Conservation (phyloP, 2,329 filamentous ascomycete genomes). For the Cytospora leucostoma region DNA sequence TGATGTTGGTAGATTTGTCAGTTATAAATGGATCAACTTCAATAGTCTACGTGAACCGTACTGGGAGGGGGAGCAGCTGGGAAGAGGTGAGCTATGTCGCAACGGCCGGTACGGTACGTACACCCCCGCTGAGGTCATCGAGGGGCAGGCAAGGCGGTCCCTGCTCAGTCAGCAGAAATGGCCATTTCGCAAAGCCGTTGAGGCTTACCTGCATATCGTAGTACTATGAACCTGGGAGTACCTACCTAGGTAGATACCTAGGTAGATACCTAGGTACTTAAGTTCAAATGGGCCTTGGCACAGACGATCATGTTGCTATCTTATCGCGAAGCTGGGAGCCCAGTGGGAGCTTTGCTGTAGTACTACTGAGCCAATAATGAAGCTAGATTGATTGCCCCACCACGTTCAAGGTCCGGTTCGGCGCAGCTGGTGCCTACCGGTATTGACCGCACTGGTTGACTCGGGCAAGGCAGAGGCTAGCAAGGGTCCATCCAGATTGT, state of each 20-base stretch:
- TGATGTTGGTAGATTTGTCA: background rate
- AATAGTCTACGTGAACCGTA: background rate
- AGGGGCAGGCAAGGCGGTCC: slow-evolving; percentile 10
- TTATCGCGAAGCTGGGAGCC: background rate
- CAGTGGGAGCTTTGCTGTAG: background rate
- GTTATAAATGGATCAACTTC: background rate
- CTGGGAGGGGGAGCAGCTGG: background rate
- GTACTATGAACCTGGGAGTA: too few relatives aligned
- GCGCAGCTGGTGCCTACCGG: too few relatives aligned
- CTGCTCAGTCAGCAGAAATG: background rate
- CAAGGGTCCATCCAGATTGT: background rate
- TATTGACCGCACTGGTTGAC: background rate
- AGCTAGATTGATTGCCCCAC: slow-evolving; percentile 11
- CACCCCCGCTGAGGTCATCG: slow-evolving; percentile 27
- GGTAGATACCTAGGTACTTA: too few relatives aligned
- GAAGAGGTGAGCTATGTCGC: slow-evolving; percentile 6
- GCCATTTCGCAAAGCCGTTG: background rate
- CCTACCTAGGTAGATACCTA: too few relatives aligned
- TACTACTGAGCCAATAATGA: background rate
- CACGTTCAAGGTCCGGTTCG: background rate
- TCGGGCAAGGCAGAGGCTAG: background rate
- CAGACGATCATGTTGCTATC: background rate
- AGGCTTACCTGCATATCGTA: background rate
- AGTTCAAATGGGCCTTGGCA: too few relatives aligned
- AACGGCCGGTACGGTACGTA: slow-evolving; percentile 9